Conservation (phyloP, 2,329 filamentous ascomycete species). For the Colletotrichum liaoningense region DNA sequence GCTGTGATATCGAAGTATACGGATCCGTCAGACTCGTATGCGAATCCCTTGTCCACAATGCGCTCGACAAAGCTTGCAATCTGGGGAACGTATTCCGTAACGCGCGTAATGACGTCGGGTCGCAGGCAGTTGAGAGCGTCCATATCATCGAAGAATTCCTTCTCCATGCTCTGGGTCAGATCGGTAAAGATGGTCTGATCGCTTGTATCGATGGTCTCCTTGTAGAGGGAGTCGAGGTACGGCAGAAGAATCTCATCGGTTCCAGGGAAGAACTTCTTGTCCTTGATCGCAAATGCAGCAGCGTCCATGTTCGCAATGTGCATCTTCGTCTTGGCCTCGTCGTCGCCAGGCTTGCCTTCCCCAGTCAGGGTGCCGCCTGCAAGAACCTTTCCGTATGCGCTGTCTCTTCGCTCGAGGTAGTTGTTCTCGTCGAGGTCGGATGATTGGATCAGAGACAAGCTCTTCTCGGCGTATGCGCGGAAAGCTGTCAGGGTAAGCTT, state of each 20-base stretch:
- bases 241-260: slow-evolving; percentile 79
- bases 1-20: slow-evolving; percentile 94
- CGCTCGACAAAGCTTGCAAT: slow-evolving; percentile 88
- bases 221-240: slow-evolving; percentile 80
- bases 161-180: slow-evolving; percentile 86
- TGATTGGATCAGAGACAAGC: slow-evolving; percentile 62
- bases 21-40: slow-evolving; percentile 83
- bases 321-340: slow-evolving; percentile 91
- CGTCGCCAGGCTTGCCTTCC: slow-evolving; percentile 75
- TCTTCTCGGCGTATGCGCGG: slow-evolving; percentile 65
- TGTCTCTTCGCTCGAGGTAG: slow-evolving; percentile 61
- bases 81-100: slow-evolving; percentile 91
- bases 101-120: slow-evolving; percentile 85
- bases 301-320: slow-evolving; percentile 75
- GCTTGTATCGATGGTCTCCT: slow-evolving; percentile 69
- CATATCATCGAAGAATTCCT: slow-evolving; percentile 91
- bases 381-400: slow-evolving; percentile 65
- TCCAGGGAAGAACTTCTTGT: slow-evolving; percentile 63
- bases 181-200: slow-evolving; percentile 84
- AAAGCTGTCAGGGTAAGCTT: slow-evolving; percentile 66
- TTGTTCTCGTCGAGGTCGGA: slow-evolving; percentile 59
- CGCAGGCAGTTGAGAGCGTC: slow-evolving; percentile 84
- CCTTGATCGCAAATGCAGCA: slow-evolving; percentile 61
- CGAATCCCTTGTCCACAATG: slow-evolving; percentile 87
- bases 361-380: slow-evolving; percentile 66